phyloP scores from a whole-genome alignment of 176 grass and related monocot species.

The Ensete glaucum region DNA sequence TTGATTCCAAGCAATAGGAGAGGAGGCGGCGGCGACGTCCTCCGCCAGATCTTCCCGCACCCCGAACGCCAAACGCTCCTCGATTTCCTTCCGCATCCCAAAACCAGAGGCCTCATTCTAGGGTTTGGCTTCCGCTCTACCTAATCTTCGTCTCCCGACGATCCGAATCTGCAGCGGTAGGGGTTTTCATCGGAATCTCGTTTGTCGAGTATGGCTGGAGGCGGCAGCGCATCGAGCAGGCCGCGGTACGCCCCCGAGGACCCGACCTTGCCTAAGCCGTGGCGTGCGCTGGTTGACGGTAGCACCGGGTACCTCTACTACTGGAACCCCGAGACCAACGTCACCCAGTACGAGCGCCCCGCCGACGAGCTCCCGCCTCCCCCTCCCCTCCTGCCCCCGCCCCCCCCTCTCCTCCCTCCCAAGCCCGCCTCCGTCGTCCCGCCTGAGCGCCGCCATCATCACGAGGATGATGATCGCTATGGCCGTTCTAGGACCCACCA shows the following conservation, averaged over 20 bases:
- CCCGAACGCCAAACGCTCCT: no score
- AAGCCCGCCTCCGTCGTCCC: conserved; percentile 4
- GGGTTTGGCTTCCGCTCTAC: no score
- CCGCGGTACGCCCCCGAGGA: conserved; percentile 95
- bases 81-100: no score
- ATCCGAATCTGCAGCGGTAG: not conserved
- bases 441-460: conserved; percentile 33
- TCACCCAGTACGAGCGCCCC: conserved; percentile 89
- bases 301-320: conserved; percentile 95
- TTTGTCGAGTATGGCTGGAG: not conserved
- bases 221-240: conserved; percentile 10
- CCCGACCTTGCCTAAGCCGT: conserved; percentile 80
- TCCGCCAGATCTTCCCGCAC: no score
- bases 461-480: conserved; percentile 29
- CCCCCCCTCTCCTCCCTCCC: conserved; percentile 32
- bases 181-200: not conserved
- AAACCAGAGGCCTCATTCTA: no score
- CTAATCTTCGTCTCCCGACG: no score
- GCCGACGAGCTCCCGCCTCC: conserved; percentile 42
- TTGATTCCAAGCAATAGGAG: no score
- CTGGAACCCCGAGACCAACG: conserved; percentile 93
- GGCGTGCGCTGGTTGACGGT: conserved; percentile 83
- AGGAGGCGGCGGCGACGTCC: no score
- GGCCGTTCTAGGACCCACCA: conserved; percentile 20
- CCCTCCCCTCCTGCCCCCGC: conserved; percentile 39